Evolutionary conservation across 176 grass and related monocot genomes (phyloP).

Genomic region (Cenchrus americanus): DNA sequence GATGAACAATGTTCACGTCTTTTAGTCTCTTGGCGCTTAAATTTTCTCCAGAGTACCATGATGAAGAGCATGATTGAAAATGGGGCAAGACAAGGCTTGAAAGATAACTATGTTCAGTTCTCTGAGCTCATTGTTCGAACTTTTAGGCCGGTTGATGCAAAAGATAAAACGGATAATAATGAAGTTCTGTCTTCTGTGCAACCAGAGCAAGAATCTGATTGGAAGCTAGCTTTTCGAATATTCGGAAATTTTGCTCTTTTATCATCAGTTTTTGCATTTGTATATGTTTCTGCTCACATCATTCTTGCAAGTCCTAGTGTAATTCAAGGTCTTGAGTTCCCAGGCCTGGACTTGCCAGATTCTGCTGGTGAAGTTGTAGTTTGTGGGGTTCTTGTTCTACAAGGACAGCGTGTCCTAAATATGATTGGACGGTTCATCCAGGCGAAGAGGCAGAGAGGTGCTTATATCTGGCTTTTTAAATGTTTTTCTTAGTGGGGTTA

Average conservation of each 20-base stretch:
- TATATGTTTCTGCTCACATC: slow-evolving; percentile 81
- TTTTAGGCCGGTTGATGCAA: slow-evolving; percentile 69
- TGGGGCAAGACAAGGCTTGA: slow-evolving; percentile 84
- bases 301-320: slow-evolving; percentile 67
- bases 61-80: slow-evolving; percentile 97
- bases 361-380: slow-evolving; percentile 90
- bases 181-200: slow-evolving; percentile 72
- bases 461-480: slow-evolving; percentile 13
- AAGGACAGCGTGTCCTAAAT: slow-evolving; percentile 78
- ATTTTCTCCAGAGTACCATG: slow-evolving; percentile 96
- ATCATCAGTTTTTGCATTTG: slow-evolving; percentile 60
- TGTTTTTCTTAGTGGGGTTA: neutral
- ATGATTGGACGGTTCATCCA: slow-evolving; percentile 78
- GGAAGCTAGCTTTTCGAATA: slow-evolving; percentile 74
- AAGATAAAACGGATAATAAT: slow-evolving; percentile 53
- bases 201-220: slow-evolving; percentile 66
- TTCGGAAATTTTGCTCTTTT: slow-evolving; percentile 89
- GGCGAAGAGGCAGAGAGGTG: slow-evolving; percentile 83
- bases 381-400: slow-evolving; percentile 85
- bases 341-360: slow-evolving; percentile 89
- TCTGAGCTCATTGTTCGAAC: slow-evolving; percentile 62
- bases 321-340: slow-evolving; percentile 91
- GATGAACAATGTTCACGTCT: slow-evolving; percentile 64
- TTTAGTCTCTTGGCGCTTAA: slow-evolving; percentile 78
- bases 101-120: slow-evolving; percentile 77